Conservation (phyloP, 345 rosid genomes). For the Citrus glauca region DNA sequence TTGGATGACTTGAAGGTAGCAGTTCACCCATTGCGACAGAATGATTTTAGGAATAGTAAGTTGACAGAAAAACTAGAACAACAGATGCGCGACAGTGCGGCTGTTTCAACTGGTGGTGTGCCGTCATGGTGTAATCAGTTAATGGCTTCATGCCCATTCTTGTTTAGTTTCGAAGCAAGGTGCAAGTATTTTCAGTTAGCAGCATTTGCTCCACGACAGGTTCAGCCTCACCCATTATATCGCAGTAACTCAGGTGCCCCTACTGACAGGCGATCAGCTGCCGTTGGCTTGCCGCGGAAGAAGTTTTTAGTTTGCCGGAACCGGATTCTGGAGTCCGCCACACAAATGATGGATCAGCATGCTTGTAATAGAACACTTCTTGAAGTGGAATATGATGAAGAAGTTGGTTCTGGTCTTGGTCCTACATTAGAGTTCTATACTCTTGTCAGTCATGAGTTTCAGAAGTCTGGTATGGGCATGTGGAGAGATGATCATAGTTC, state of each 20-base stretch:
- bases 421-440: constrained; percentile 95
- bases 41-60: constrained; percentile 70
- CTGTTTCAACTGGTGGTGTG: constrained; percentile 63
- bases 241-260: constrained; percentile 40
- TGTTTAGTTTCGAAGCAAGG: constrained; percentile 81
- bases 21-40: constrained; percentile 48
- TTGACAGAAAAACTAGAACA: constrained; percentile 93
- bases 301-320: constrained; percentile 78
- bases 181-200: constrained; percentile 74
- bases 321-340: constrained; percentile 69
- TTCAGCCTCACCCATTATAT: constrained; percentile 32
- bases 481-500: constrained; percentile 73
- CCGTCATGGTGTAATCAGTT: constrained; percentile 88
- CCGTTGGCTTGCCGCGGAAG: constrained; percentile 50
- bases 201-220: constrained; percentile 63
- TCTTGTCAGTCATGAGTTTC: constrained; percentile 83
- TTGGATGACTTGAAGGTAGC: constrained; percentile 58
- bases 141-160: constrained; percentile 79
- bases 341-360: constrained; percentile 73
- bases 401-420: constrained; percentile 98
- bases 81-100: constrained; percentile 79
- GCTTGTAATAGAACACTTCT: constrained; percentile 54
- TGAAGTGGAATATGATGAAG: constrained; percentile 86
- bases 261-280: constrained; percentile 46
- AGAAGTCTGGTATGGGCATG: constrained; percentile 67